Conservation (phyloP, 2,329 filamentous ascomycete species). For the Penicillium glabrum region DNA sequence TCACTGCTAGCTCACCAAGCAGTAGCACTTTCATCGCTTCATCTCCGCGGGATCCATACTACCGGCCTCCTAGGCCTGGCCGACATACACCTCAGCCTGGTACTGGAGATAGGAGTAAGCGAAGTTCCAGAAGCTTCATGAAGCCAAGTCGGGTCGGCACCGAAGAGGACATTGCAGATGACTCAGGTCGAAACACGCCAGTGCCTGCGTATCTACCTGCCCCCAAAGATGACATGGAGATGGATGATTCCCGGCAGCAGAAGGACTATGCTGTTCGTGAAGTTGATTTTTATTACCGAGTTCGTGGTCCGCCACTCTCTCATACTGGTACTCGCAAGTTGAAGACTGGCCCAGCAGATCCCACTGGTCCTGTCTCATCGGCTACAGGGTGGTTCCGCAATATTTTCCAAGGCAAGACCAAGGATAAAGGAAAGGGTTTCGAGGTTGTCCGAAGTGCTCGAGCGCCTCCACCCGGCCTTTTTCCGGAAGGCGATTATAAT, state of each 20-base stretch:
- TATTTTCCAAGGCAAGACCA: constrained; percentile 78
- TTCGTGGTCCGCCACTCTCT: constrained; percentile 82
- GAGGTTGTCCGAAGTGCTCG: constrained; percentile 90
- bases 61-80: constrained; percentile 75
- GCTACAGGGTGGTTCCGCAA: constrained; percentile 86
- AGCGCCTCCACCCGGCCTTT: constrained; percentile 73
- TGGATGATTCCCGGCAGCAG: constrained; percentile 50
- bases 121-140: constrained; percentile 45
- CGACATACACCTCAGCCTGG: constrained; percentile 61
- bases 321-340: constrained; percentile 78
- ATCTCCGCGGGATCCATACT: constrained; percentile 73
- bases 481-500: constrained; percentile 58
- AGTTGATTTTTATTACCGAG: constrained; percentile 94
- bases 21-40: constrained; percentile 46
- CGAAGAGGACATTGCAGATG: constrained; percentile 37
- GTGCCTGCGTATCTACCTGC: constrained; percentile 55
- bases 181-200: constrained; percentile 50
- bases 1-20: constrained; percentile 42
- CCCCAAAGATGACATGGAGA: constrained; percentile 55
- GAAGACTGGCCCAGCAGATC: constrained; percentile 92
- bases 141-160: constrained; percentile 36
- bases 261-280: constrained; percentile 92
- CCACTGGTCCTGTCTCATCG: constrained; percentile 84
- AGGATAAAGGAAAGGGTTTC: constrained; percentile 94
- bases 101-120: constrained; percentile 45